Percentiles rank a stretch among this genome's conserved stretches.
Conservation (phyloP, 768 basidiomycete genomes). For the Agaricus blazei region DNA sequence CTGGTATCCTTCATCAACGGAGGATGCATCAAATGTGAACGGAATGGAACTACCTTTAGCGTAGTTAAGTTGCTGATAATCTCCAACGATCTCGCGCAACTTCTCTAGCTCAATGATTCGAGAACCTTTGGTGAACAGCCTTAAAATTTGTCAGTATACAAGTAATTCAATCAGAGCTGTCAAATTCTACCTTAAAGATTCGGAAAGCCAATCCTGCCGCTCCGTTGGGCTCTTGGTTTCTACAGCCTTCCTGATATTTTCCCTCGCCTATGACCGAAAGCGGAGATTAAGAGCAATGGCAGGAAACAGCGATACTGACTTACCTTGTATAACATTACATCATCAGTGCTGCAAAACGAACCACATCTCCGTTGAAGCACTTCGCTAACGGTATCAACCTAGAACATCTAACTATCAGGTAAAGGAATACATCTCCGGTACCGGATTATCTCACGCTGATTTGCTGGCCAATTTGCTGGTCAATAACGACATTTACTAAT, state of each 20-base stretch:
- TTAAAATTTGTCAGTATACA: conserved; percentile 23
- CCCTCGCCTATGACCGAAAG: conserved; percentile 65
- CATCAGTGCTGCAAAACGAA: conserved; percentile 96
- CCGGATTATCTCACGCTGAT: conserved; percentile 62
- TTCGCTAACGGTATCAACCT: conserved; percentile 98
- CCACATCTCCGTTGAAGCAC: conserved; percentile 92
- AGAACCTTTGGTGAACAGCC: conserved; percentile 86
- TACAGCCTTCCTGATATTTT: conserved; percentile 86
- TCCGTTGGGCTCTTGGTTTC: conserved; percentile 73
- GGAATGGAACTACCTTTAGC: conserved; percentile 55
- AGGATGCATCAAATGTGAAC: neutral
- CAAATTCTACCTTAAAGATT: conserved; percentile 72
- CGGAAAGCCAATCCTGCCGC: conserved; percentile 72
- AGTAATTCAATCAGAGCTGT: conserved; percentile 2
- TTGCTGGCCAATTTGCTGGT: conserved; percentile 97
- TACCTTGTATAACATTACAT: conserved; percentile 96
- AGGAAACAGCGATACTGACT: conserved; percentile 11
- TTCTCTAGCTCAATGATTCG: conserved; percentile 80
- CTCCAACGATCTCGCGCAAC: conserved; percentile 80
- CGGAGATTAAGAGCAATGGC: neutral
- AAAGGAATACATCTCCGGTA: neutral
- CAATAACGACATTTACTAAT: conserved; percentile 92
- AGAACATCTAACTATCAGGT: conserved; percentile 11
- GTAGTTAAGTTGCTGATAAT: conserved; percentile 82
- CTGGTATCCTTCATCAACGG: conserved; percentile 30